A percentile compares a stretch with the other conserved stretches of the same genome.
phyloP scores from a whole-genome alignment of 2,329 filamentous ascomycete species.

The Fusarium acutatum region DNA sequence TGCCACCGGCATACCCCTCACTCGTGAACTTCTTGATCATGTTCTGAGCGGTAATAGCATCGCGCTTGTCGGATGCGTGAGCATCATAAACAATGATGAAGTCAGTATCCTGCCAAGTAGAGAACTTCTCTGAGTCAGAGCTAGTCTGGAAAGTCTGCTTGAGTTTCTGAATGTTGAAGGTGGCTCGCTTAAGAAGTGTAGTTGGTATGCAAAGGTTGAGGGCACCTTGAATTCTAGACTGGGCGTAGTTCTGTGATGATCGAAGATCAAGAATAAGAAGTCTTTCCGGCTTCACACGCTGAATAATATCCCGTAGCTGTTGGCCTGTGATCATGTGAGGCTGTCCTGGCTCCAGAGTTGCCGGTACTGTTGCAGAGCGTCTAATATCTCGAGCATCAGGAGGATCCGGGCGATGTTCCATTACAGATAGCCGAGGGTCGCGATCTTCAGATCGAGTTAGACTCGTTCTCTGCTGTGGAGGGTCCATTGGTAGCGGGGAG shows the following conservation, averaged over 20 bases:
- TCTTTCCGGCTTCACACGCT: slow-evolving; percentile 49
- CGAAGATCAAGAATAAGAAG: slow-evolving; percentile 84
- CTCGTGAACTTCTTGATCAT: slow-evolving; percentile 92
- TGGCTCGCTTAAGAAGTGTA: slow-evolving; percentile 87
- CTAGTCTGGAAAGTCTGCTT: slow-evolving; percentile 84
- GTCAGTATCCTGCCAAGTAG: slow-evolving; percentile 76
- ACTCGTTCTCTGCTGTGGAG: slow-evolving; percentile 35
- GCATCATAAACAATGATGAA: slow-evolving; percentile 90
- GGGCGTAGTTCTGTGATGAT: slow-evolving; percentile 82
- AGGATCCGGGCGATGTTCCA: slow-evolving; percentile 56
- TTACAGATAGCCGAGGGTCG: slow-evolving; percentile 64
- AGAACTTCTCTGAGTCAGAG: slow-evolving; percentile 75
- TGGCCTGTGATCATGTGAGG: slow-evolving; percentile 62
- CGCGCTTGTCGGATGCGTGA: slow-evolving; percentile 78
- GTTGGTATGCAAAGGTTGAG: slow-evolving; percentile 96
- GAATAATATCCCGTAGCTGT: slow-evolving; percentile 65
- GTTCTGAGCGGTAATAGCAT: slow-evolving; percentile 82
- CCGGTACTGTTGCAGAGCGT: slow-evolving; percentile 63
- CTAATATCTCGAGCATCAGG: slow-evolving; percentile 37
- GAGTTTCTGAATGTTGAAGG: slow-evolving; percentile 88
- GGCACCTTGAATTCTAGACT: slow-evolving; percentile 79
- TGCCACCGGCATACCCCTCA: slow-evolving; percentile 80
- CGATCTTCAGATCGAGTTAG: slow-evolving; percentile 58
- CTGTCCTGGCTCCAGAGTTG: slow-evolving; percentile 55
- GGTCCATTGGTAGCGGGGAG: slow-evolving; percentile 46